Percentiles rank a stretch among this genome's conserved stretches.
Conservation (phyloP, 2,329 filamentous ascomycete genomes). For the Colletotrichum camelliae region DNA sequence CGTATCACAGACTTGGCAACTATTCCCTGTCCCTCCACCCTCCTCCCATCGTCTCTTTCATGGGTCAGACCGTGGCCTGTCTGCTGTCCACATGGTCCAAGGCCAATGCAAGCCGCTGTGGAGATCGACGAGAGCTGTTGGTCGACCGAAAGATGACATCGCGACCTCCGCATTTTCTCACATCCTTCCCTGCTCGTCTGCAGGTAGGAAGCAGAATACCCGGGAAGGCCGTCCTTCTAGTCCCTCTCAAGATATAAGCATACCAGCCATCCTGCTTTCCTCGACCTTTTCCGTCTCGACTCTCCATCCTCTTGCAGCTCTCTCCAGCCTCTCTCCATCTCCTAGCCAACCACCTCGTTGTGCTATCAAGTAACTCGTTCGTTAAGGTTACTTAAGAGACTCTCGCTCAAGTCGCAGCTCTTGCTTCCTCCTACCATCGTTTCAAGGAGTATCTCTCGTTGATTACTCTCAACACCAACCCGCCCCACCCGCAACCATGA, state of each 20-base stretch:
- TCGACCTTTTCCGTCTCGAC: neutral
- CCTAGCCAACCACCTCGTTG: constrained; percentile 14
- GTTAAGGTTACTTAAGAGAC: constrained; percentile 25
- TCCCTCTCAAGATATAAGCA: constrained; percentile 18
- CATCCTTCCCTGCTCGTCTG: neutral
- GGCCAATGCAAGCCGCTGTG: constrained; percentile 21
- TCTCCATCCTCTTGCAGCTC: constrained; percentile 8
- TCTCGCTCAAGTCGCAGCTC: constrained; percentile 14
- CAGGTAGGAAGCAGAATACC: neutral
- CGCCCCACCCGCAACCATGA: constrained; percentile 1
- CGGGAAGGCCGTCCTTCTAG: neutral
- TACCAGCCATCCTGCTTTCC: constrained; percentile 18
- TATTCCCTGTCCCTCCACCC: neutral
- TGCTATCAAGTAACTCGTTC: constrained; percentile 21
- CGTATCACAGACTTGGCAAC: constrained; percentile 24
- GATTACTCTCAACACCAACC: neutral
- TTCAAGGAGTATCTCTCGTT: constrained; percentile 7
- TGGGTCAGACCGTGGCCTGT: neutral
- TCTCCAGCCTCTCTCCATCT: constrained; percentile 13
- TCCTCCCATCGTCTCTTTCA: neutral
- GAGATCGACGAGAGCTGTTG: constrained; percentile 13
- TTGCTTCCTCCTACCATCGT: constrained; percentile 3
- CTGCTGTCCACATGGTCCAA: constrained; percentile 4
- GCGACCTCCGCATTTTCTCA: constrained; percentile 1
- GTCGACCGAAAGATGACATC: constrained; percentile 16